A percentile compares a stretch with the other conserved stretches of the same genome.
Evolutionary conservation across 257 asterid species (phyloP).

Genomic region (Haberlea rhodopensis): DNA sequence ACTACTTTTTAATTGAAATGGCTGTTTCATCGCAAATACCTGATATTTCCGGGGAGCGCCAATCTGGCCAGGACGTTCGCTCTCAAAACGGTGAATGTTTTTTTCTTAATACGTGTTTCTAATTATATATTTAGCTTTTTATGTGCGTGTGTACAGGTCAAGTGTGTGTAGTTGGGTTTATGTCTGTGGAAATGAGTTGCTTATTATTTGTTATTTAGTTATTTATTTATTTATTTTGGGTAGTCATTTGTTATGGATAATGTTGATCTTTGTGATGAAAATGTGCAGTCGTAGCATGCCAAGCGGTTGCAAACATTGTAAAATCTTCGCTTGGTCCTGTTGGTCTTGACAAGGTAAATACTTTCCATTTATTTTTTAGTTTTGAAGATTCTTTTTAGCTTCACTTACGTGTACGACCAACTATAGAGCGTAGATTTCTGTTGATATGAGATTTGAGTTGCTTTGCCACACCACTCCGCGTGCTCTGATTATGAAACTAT

Average conservation of each 20-base stretch:
- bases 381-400: neutral
- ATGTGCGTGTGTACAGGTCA: no score
- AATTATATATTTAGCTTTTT: neutral
- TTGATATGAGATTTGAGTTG: neutral
- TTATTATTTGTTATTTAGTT: neutral
- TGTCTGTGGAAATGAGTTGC: conserved; percentile 10
- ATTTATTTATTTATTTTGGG: conserved; percentile 3
- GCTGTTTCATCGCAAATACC: conserved; percentile 50
- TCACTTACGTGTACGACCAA: neutral
- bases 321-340: conserved; percentile 97
- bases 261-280: neutral
- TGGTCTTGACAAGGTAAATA: conserved; percentile 88
- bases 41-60: conserved; percentile 91
- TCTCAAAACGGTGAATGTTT: conserved; percentile 71
- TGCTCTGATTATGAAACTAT: neutral
- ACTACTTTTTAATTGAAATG: conserved; percentile 31
- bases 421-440: neutral
- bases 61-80: conserved; percentile 95
- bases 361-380: neutral
- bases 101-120: neutral
- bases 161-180: neutral
- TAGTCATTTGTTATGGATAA: neutral
- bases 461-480: neutral
- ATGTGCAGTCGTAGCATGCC: conserved; percentile 80
- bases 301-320: conserved; percentile 85